Evolutionary conservation across 2,329 filamentous ascomycete genomes (phyloP).

Genomic region (Fusarium foetens): DNA sequence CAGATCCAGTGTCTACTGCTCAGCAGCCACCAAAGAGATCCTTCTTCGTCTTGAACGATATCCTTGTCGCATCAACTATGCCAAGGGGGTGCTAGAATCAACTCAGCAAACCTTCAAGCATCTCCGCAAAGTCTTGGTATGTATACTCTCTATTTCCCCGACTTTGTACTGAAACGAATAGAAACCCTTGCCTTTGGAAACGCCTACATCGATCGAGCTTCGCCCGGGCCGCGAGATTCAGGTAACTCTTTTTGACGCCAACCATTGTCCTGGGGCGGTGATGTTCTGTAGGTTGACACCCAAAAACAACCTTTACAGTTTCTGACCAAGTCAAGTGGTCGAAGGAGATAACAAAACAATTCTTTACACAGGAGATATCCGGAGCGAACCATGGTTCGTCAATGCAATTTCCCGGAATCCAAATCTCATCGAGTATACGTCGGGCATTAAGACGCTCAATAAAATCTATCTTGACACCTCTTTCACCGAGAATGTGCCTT

Average conservation of each 20-base stretch:
- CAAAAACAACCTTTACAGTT: rapidly evolving
- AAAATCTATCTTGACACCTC: slow-evolving; percentile 92
- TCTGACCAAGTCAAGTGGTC: slow-evolving; percentile 64
- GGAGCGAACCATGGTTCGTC: slow-evolving; percentile 89
- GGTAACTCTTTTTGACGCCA: slow-evolving; percentile 89
- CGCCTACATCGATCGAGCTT: slow-evolving; percentile 80
- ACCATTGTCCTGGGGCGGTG: slow-evolving; percentile 89
- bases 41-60: slow-evolving; percentile 83
- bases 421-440: slow-evolving; percentile 76
- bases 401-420: slow-evolving; percentile 77
- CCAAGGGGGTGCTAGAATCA: slow-evolving; percentile 79
- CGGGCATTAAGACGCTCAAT: slow-evolving; percentile 74
- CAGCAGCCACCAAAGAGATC: slow-evolving; percentile 82
- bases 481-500: slow-evolving; percentile 61
- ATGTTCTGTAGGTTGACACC: slow-evolving; percentile 74
- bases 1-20: slow-evolving; percentile 78
- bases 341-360: slow-evolving; percentile 78
- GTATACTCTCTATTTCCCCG: not conserved
- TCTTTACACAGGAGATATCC: slow-evolving; percentile 89
- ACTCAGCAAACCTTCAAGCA: slow-evolving; percentile 80
- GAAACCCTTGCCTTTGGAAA: slow-evolving; percentile 85
- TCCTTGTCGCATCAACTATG: slow-evolving; percentile 83
- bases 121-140: slow-evolving; percentile 73
- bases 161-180: slow-evolving; percentile 42
- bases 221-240: slow-evolving; percentile 73